phyloP scores from a whole-genome alignment of 1,139 yeast species.

The Nakaseomyces nivariensis region DNA sequence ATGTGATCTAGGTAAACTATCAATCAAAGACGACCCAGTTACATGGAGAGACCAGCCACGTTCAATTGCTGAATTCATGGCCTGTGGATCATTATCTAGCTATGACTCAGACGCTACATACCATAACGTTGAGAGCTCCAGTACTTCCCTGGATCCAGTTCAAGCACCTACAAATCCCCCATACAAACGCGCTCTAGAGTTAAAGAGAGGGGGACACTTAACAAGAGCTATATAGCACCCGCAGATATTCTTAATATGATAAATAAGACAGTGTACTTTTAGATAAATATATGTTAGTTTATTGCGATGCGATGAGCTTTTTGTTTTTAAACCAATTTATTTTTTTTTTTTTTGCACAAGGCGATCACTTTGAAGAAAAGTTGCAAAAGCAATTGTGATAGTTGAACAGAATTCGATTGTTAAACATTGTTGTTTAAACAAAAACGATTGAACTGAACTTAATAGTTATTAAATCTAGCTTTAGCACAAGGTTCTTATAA shows the following conservation, averaged over 20 bases:
- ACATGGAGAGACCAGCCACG: slow-evolving; percentile 51
- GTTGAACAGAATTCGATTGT: too few relatives aligned
- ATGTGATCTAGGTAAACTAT: slow-evolving; percentile 47
- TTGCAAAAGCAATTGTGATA: too few relatives aligned
- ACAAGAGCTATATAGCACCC: slow-evolving; percentile 16
- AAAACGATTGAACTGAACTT: too few relatives aligned
- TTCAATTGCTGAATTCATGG: slow-evolving; percentile 73
- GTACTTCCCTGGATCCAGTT: slow-evolving; percentile 58
- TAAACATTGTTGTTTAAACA: too few relatives aligned
- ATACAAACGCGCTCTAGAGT: slow-evolving; percentile 78
- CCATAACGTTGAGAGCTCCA: slow-evolving; percentile 11
- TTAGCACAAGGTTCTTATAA: too few relatives aligned
- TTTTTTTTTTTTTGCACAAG: too few relatives aligned
- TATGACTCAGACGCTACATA: slow-evolving; percentile 95
- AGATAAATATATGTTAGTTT: too few relatives aligned
- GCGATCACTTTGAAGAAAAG: too few relatives aligned
- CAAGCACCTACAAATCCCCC: slow-evolving; percentile 97
- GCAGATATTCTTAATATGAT: background rate
- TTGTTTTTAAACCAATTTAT: too few relatives aligned
- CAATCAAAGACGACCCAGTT: slow-evolving; percentile 32
- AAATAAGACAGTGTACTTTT: background rate
- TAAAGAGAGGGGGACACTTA: slow-evolving; percentile 59
- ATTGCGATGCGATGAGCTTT: slow-evolving; percentile 8
- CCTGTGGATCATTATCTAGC: slow-evolving; percentile 84
- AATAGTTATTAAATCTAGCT: too few relatives aligned